Percentiles rank a stretch among this genome's conserved stretches.
These are phyloP conservation scores for Beauveria caledonica DNA, from an alignment of 2,329 filamentous ascomycete genomes.

Conservation along the genomic window DNA sequence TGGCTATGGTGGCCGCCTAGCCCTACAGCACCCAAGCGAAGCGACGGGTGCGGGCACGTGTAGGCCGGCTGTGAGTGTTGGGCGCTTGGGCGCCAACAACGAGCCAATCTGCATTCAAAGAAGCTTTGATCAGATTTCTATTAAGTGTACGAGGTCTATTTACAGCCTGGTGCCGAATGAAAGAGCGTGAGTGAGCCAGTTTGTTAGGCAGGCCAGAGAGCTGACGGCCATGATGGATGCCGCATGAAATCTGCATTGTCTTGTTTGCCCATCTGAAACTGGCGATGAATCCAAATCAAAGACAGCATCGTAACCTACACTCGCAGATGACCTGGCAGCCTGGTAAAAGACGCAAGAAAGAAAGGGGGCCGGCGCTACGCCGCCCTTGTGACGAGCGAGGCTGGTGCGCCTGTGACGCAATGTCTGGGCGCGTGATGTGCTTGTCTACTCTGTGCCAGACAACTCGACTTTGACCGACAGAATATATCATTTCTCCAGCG, in stretches of 20 bases:
- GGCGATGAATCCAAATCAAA: neutral
- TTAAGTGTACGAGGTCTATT: too few species aligned
- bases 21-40: too few species aligned
- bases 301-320: neutral
- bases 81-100: too few species aligned
- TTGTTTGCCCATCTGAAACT: neutral
- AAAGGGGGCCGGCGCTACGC: neutral
- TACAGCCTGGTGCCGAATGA: too few species aligned
- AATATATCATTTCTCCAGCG: too few species aligned
- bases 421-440: constrained; percentile 6
- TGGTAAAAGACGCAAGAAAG: neutral
- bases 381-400: constrained; percentile 2
- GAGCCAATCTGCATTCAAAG: too few species aligned
- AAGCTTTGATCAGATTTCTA: too few species aligned
- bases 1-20: too few species aligned
- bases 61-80: too few species aligned
- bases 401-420: constrained; percentile 9
- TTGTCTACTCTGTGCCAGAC: neutral
- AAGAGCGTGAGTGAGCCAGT: neutral
- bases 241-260: neutral
- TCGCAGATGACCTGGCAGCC: neutral
- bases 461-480: too few species aligned
- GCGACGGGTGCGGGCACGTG: too few species aligned
- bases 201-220: neutral
- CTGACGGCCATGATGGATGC: neutral